Evolutionary conservation across 2,329 filamentous ascomycete species (phyloP), one percentile per base, ranked within the genome.

Genomic region (Exophiala spinifera): DNA sequence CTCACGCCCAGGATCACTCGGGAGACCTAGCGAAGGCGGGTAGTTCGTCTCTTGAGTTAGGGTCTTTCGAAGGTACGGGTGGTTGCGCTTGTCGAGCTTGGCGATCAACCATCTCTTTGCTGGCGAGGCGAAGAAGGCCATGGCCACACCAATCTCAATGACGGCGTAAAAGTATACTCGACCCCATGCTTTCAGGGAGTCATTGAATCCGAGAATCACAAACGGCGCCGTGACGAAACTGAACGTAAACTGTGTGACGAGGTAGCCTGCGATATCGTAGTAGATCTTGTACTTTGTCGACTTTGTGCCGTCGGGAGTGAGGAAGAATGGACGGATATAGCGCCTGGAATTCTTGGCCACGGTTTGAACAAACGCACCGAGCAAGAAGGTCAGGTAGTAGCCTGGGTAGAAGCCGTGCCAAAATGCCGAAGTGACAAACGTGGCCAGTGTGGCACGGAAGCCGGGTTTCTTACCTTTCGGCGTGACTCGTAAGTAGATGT

Each of bases 331-430:
- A 1, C 94, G 90, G 55, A 97, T 74, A 66, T 92, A 82, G 50
- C 94, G 89, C 49, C 94, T 91, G 71, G 87, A 89, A 68, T 96
- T 91, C 77, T 99, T 99, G 51, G 94, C 91, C 15, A 86, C 86
- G 1, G 91, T 96, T 69, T 99, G 94, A 25, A 96, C 82, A 62
- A 99, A 88, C 58, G 90, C 91, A 1, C 89, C 94, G 6, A 97
- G 79, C 37, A 97, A 75, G 66, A 99, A 99, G 4, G 87, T 81
- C 57, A 99, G 74, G 70, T 97, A 97, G 72, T 99, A 99, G 4
- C 94, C 94, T 0, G 94, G 92, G 63, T 95, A 95, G 73, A 99
- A 99, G 25, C 94, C 94, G 67, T 99, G 94, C 94, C 94, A 99
- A 63, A 97, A 86, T 2, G 94, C 92, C 66, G 91, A 96, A 17